Evolutionary conservation across 176 grass and related monocot genomes (phyloP).

Genomic region (Oryza glaberrima): DNA sequence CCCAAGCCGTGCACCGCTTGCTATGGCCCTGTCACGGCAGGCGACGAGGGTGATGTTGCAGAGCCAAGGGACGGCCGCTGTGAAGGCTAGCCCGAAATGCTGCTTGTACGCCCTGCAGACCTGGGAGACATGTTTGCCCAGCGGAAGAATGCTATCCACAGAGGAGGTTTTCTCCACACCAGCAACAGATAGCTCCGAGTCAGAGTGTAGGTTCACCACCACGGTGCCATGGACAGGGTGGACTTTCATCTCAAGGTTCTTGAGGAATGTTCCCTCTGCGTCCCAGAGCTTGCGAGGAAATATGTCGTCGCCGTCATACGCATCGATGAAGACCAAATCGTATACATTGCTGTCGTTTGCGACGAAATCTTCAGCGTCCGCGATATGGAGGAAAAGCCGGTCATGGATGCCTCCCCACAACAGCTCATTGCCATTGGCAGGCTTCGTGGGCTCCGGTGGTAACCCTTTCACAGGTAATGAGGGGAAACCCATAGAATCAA

Average conservation of each 20-base stretch:
- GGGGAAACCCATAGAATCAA: slow-evolving; percentile 91
- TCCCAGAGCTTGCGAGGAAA: slow-evolving; percentile 91
- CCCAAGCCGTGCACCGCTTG: background rate
- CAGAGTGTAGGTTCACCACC: slow-evolving; percentile 86
- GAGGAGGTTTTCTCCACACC: background rate
- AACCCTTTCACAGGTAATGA: slow-evolving; percentile 43
- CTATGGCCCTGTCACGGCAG: slow-evolving; percentile 42
- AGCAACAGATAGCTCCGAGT: slow-evolving; percentile 41
- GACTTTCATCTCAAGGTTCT: slow-evolving; percentile 63
- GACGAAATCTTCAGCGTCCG: slow-evolving; percentile 75
- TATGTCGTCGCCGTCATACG: slow-evolving; percentile 82
- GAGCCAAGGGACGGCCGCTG: slow-evolving; percentile 57
- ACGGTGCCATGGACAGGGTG: slow-evolving; percentile 77
- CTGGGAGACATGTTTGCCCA: slow-evolving; percentile 59
- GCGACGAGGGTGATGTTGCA: slow-evolving; percentile 87
- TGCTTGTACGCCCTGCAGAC: slow-evolving; percentile 76
- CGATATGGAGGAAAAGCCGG: slow-evolving; percentile 57
- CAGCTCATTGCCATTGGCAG: slow-evolving; percentile 44
- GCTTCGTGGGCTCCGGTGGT: slow-evolving; percentile 23
- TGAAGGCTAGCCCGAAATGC: slow-evolving; percentile 78
- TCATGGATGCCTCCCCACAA: slow-evolving; percentile 66
- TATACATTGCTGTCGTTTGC: slow-evolving; percentile 45
- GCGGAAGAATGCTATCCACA: slow-evolving; percentile 47
- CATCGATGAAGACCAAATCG: slow-evolving; percentile 84
- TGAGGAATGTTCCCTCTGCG: slow-evolving; percentile 59